Conservation (phyloP, 106 monocot genomes). For the Cymbidium sinense region DNA sequence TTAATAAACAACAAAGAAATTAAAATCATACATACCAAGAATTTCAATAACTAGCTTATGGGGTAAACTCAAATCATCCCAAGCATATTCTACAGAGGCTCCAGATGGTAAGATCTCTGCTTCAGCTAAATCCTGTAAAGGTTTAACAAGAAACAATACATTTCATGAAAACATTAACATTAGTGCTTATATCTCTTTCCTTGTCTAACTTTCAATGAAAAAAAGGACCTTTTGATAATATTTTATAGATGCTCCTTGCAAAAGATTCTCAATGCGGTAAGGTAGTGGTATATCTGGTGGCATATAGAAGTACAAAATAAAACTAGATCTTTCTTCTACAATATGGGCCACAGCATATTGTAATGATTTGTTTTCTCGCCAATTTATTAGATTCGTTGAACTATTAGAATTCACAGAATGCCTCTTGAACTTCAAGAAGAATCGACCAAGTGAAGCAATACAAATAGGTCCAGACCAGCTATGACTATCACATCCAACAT, state of each 20-base stretch:
- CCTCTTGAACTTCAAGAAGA: conserved; percentile 79
- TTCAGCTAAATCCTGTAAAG: conserved; percentile 47
- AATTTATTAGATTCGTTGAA: not conserved
- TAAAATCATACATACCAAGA: conserved; percentile 33
- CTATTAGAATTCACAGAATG: not conserved
- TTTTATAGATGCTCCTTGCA: conserved; percentile 43
- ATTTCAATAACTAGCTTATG: conserved; percentile 73
- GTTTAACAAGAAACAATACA: conserved; percentile 4
- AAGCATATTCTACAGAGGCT: conserved; percentile 56
- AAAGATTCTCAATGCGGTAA: conserved; percentile 75
- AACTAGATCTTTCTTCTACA: conserved; percentile 60
- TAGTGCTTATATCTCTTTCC: not conserved
- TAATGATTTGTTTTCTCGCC: conserved; percentile 4
- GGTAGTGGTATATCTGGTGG: conserved; percentile 51
- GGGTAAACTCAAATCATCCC: conserved; percentile 84
- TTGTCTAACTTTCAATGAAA: not conserved
- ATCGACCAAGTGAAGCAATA: conserved; percentile 76
- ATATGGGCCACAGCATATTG: conserved; percentile 54
- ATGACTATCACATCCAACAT: conserved; percentile 16
- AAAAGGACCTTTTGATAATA: conserved; percentile 71
- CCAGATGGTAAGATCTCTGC: conserved; percentile 47
- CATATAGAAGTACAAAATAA: conserved; percentile 52
- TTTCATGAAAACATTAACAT: not conserved
- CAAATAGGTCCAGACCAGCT: conserved; percentile 91
- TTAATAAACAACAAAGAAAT: not conserved